Conservation (phyloP, 2,329 filamentous ascomycete genomes). For the Bipolaris gigantea region DNA sequence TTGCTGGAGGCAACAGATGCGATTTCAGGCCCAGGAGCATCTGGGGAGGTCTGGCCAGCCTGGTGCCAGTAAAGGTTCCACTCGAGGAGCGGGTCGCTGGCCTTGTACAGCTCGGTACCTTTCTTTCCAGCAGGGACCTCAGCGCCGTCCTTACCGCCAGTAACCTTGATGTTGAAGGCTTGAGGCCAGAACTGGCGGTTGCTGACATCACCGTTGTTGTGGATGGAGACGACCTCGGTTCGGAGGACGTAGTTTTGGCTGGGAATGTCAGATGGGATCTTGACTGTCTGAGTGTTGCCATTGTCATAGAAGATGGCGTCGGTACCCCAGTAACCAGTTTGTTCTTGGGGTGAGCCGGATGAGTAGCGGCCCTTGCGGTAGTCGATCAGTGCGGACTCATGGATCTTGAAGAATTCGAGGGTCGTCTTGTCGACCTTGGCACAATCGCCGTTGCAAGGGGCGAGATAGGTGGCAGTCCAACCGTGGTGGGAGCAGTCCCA, state of each 20-base stretch:
- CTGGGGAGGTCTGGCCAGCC: constrained; percentile 25
- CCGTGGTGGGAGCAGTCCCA: constrained; percentile 43
- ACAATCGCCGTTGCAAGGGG: constrained; percentile 41
- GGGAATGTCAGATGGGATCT: constrained; percentile 37
- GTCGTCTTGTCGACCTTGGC: constrained; percentile 34
- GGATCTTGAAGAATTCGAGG: constrained; percentile 42
- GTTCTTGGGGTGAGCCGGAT: constrained; percentile 21
- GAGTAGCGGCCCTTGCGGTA: constrained; percentile 35
- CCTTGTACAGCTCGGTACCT: constrained; percentile 36
- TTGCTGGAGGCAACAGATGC: constrained; percentile 21
- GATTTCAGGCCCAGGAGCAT: constrained; percentile 28
- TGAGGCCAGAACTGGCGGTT: constrained; percentile 43
- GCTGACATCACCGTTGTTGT: constrained; percentile 39
- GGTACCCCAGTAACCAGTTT: constrained; percentile 38
- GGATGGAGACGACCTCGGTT: constrained; percentile 40
- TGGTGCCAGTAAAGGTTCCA: constrained; percentile 39
- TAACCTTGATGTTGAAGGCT: constrained; percentile 42
- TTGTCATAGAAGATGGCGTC: constrained; percentile 42
- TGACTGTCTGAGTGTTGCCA: constrained; percentile 36
- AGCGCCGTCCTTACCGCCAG: constrained; percentile 31
- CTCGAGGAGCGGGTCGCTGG: constrained; percentile 31
- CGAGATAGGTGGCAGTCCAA: constrained; percentile 39
- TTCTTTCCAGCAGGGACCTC: constrained; percentile 31
- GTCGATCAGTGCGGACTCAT: constrained; percentile 31
- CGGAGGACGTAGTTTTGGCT: constrained; percentile 42